These are phyloP conservation scores for Saccharomycopsis capsularis DNA, from an alignment of 805 yeast genomes.

Conservation along the genomic window DNA sequence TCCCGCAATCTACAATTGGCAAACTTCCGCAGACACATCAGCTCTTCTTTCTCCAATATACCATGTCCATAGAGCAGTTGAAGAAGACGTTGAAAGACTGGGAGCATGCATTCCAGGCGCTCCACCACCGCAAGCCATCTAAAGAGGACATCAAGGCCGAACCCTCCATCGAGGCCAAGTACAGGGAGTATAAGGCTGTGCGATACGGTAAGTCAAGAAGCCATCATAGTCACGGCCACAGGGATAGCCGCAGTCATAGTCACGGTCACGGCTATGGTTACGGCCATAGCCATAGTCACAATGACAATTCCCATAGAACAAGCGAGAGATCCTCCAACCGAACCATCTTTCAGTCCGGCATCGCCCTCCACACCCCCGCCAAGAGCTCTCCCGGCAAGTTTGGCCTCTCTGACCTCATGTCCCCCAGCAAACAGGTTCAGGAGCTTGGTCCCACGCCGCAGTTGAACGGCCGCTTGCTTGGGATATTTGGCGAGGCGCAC, in stretches of 20 bases:
- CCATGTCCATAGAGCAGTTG: constrained; percentile 6
- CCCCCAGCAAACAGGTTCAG: background rate
- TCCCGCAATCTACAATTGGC: no score
- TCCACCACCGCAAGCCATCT: constrained; percentile 15
- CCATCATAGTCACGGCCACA: background rate
- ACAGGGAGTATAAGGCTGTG: constrained; percentile 12
- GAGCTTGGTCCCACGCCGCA: constrained; percentile 21
- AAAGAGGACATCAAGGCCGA: constrained; percentile 19
- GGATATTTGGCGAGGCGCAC: constrained; percentile 10
- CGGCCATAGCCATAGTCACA: background rate
- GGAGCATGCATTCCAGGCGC: constrained; percentile 15
- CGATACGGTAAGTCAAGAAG: background rate
- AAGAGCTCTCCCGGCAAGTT: constrained; percentile 9
- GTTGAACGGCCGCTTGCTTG: constrained; percentile 18
- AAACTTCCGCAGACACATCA: no score
- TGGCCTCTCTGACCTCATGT: background rate
- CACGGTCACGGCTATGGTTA: background rate
- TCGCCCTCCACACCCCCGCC: constrained; percentile 11
- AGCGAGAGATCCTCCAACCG: background rate
- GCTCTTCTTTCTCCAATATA: no score
- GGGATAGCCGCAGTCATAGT: background rate
- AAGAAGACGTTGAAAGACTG: constrained; percentile 16
- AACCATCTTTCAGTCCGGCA: background rate
- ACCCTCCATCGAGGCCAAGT: constrained; percentile 15
- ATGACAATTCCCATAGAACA: background rate